Conservation (phyloP, 495 filamentous ascomycete species). For the Schizothecium vesticola region DNA sequence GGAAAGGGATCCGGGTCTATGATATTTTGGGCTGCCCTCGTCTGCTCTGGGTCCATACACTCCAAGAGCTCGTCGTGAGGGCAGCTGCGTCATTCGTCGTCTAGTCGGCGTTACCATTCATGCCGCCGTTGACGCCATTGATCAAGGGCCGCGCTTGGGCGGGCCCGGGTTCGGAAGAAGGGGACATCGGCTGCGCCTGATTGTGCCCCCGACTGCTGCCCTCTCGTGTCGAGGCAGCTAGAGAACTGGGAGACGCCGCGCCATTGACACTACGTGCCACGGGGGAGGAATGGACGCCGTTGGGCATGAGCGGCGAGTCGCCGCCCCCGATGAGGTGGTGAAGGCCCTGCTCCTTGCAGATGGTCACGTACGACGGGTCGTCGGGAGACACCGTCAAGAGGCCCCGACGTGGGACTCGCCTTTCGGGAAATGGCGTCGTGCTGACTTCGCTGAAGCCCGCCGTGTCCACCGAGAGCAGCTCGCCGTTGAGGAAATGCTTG, state of each 20-base stretch:
- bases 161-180: slow-evolving; percentile 26
- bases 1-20: slow-evolving; percentile 3
- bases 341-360: slow-evolving; percentile 45
- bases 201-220: slow-evolving; percentile 6
- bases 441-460: slow-evolving; percentile 31
- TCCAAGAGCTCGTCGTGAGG: neutral
- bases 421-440: slow-evolving; percentile 42
- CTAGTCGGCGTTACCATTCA: neutral
- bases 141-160: slow-evolving; percentile 25
- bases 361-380: slow-evolving; percentile 41
- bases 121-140: slow-evolving; percentile 24
- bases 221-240: slow-evolving; percentile 2
- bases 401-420: slow-evolving; percentile 42
- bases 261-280: slow-evolving; percentile 18
- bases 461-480: slow-evolving; percentile 38
- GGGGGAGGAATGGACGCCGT: slow-evolving; percentile 32
- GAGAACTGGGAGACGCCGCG: slow-evolving; percentile 12
- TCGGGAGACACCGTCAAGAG: slow-evolving; percentile 38
- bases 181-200: slow-evolving; percentile 24
- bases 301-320: slow-evolving; percentile 25
- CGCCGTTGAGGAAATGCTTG: slow-evolving; percentile 45
- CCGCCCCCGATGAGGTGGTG: slow-evolving; percentile 29
- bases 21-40: slow-evolving; percentile 1
- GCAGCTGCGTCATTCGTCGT: neutral
- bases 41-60: neutral